A percentile compares a stretch with the other conserved stretches of the same genome.
phyloP scores from a whole-genome alignment of 148 eudicot genomes.

The Amaranthus palmeri region DNA sequence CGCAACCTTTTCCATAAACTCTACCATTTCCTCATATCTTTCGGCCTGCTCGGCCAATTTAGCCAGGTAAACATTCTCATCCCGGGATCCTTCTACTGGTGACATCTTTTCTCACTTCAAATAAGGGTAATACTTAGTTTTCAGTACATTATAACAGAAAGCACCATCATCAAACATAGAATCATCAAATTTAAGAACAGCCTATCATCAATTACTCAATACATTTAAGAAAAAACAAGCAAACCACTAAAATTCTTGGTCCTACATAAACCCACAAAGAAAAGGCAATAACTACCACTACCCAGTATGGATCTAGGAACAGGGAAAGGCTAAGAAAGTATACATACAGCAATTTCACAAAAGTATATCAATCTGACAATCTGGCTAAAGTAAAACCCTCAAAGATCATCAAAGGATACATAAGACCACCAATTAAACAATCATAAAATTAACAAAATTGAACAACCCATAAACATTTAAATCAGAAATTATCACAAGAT shows the following conservation, averaged over 20 bases:
- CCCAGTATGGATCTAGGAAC: background rate
- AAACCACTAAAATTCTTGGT: background rate
- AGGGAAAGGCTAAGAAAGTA: background rate
- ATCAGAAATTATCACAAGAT: conserved; percentile 14
- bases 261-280: too few relatives aligned
- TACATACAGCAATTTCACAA: background rate
- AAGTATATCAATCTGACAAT: too few relatives aligned
- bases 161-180: background rate
- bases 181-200: background rate
- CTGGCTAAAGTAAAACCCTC: background rate
- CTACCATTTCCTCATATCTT: conserved; percentile 40
- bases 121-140: background rate
- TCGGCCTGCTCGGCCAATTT: conserved; percentile 42
- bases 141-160: background rate
- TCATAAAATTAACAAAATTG: background rate
- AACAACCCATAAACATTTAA: background rate
- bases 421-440: background rate
- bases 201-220: background rate
- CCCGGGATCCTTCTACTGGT: conserved; percentile 29
- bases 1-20: conserved; percentile 40
- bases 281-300: background rate
- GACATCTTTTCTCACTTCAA: conserved; percentile 24
- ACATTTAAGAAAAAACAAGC: background rate
- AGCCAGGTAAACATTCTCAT: conserved; percentile 35
- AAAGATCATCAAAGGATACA: background rate